Base-by-base conservation (phyloP, 345 rosid species). In the Eucalyptus albens region DNA sequence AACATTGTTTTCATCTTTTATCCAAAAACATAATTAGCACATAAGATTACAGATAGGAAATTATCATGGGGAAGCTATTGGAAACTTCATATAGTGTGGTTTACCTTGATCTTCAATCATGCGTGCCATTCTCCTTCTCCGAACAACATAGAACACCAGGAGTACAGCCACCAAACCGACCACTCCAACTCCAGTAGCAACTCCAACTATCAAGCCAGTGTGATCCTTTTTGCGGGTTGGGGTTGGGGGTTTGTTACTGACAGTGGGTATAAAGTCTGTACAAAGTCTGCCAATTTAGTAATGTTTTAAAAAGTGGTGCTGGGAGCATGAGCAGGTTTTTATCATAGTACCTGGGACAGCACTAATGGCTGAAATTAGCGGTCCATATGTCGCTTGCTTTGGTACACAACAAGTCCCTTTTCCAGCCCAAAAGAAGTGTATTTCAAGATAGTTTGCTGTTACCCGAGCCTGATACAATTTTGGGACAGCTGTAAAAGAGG, bases 231-330 rank as follows among this genome's bases (percentile, higher is more conserved):
- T 72, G 24, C 77, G 88, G 50, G 88, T 80, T 40, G 55, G 55
- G 55, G 55, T 51, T 51, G 97, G 96, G 88, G 93, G 87, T 42
- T 81, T 94, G 93, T 94, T 93, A 42, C 89, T 91, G 42, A 95
- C 97, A 72, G 94, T 93, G 50, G 99, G 97, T 89, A 6, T 81
- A 90, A 97, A 97, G 92, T 95, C 97, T 96, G 95, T 89, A 91
- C 53, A 86, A 82, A 65, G 82, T 55, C 47, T 82, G 89, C 60
- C 81, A 87, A 81, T 88, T 88, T 87, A 90, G 85, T 88, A 56
- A 92, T 82, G 67, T 33, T 62, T 47, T 86, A 45, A 83, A 89
- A 33, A 15, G 15, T 45, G 90, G 87, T 40, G 21, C 59, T 53
- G 26, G 86, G 21, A 9, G 47, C 33, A 22, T 47, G 15, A 44